A percentile compares a stretch with the other conserved stretches of the same genome.
These are phyloP conservation scores for Cryptococcus jaspeensis DNA, from an alignment of 1,284 basidiomycete species.

Conservation along the genomic window DNA sequence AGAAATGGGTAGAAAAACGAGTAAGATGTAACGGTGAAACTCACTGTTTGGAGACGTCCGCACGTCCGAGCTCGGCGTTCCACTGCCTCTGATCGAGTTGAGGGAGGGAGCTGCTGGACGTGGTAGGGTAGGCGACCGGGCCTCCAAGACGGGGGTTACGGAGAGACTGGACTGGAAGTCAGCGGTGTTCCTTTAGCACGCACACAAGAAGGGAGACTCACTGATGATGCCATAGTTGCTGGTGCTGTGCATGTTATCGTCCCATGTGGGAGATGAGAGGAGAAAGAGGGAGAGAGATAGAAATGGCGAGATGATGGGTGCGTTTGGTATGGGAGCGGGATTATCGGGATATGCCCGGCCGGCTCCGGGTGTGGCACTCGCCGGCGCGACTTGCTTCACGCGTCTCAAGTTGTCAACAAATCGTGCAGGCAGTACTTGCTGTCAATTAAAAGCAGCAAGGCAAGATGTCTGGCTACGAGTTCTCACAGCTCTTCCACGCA, in stretches of 20 bases:
- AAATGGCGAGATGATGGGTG: neutral
- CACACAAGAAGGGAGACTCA: neutral
- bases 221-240: slow-evolving; percentile 11
- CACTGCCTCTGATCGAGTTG: slow-evolving; percentile 40
- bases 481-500: slow-evolving; percentile 35
- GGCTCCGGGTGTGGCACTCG: neutral
- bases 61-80: slow-evolving; percentile 53
- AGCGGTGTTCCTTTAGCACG: neutral
- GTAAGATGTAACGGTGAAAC: slow-evolving; percentile 27
- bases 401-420: neutral
- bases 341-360: slow-evolving; percentile 4
- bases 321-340: neutral
- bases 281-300: slow-evolving; percentile 5
- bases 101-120: too few species aligned
- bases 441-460: too few species aligned
- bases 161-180: neutral
- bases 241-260: slow-evolving; percentile 10
- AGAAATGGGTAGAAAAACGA: slow-evolving; percentile 7
- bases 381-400: slow-evolving; percentile 5
- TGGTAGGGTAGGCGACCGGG: too few species aligned
- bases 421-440: neutral
- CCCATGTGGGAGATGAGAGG: slow-evolving; percentile 6
- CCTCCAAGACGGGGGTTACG: too few species aligned
- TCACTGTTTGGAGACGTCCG: slow-evolving; percentile 56
- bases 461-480: slow-evolving; percentile 42